Evolutionary conservation across 495 filamentous ascomycete species (phyloP), one percentile per base, ranked within the genome.

Genomic region (Neurospora tetrasperma): DNA sequence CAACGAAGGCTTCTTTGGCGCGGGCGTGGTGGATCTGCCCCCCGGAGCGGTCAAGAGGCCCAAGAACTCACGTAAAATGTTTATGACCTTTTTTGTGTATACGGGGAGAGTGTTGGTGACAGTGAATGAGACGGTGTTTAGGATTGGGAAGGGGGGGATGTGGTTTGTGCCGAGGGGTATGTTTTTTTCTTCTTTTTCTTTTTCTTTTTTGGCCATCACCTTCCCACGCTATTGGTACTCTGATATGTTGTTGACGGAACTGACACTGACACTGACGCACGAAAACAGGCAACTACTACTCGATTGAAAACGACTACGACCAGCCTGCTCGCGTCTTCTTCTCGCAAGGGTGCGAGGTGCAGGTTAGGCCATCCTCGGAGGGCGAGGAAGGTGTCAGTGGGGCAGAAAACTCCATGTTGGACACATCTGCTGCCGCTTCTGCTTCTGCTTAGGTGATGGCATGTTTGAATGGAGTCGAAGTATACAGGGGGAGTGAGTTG

Each of bases 61-160:
- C 20, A 99, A 98, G 85, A 97, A 97, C 77, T 90, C 91, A 5
- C 88, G 95, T 70, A 93, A 91, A 81, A 97, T 97, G 91, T 94
- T 97, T 75, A 93, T 98, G 90, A 90, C 91, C 1, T 98, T 99
- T 78, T 98, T 96, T 79, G 91, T 99, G 41, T 89, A 91, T 72
- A 80, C 85, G 27, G 96, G 96, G 8, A 87, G 89, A 69, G 93
- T 97, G 43, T 80, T 84, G 75, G 92, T 93, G 35, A 90, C 88
- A 69, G 88, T 98, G 14, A 91, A 92, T 74, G 54, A 66, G 54
- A 18, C 54, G 54, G 54, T 62, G 23, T 62, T 62, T 18, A 62
- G 54, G 54, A 35, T 62, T 73, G 88, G 72, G 94, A 95, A 12
- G 88, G 94, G 89, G 96, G 54, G 54, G 27, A 62, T 62, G 54